A percentile compares a stretch with the other conserved stretches of the same genome.
These are phyloP conservation scores for Neurospora tetrasperma DNA, from an alignment of 495 filamentous ascomycete genomes.

Conservation along the genomic window DNA sequence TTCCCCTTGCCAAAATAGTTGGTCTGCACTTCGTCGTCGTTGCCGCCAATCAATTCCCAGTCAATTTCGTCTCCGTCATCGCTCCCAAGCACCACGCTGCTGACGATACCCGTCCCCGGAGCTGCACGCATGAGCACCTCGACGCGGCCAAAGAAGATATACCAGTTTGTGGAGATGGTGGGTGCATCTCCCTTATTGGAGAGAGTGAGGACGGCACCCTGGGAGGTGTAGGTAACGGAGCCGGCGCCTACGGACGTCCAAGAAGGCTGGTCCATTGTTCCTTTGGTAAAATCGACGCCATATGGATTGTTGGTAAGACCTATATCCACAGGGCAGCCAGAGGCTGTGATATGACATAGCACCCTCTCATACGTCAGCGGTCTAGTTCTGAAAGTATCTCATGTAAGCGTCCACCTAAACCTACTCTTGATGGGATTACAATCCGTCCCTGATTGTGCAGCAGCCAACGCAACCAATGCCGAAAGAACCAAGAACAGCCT, in stretches of 20 bases:
- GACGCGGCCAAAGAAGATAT: slow-evolving; percentile 68
- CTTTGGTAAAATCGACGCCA: slow-evolving; percentile 54
- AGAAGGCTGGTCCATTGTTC: slow-evolving; percentile 46
- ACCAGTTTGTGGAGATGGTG: slow-evolving; percentile 55
- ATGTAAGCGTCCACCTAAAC: neutral
- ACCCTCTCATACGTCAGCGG: neutral
- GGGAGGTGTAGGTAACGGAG: slow-evolving; percentile 46
- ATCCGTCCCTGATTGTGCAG: slow-evolving; percentile 5
- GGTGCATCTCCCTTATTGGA: slow-evolving; percentile 63
- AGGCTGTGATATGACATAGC: neutral
- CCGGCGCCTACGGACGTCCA: slow-evolving; percentile 46
- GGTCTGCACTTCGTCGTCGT: slow-evolving; percentile 58
- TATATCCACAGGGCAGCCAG: slow-evolving; percentile 7
- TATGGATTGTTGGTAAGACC: slow-evolving; percentile 15
- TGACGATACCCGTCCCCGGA: slow-evolving; percentile 60
- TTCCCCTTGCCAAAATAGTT: slow-evolving; percentile 94
- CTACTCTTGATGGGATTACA: slow-evolving; percentile 10
- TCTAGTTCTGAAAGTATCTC: neutral
- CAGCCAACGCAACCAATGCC: neutral
- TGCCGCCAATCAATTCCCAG: slow-evolving; percentile 66
- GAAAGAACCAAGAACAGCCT: neutral
- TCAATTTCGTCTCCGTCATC: slow-evolving; percentile 90
- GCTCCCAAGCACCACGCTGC: slow-evolving; percentile 72
- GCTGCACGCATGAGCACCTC: slow-evolving; percentile 55
- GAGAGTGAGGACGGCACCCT: slow-evolving; percentile 65